Evolutionary conservation across 257 asterid genomes (phyloP).

Genomic region (Capsicum pubescens): DNA sequence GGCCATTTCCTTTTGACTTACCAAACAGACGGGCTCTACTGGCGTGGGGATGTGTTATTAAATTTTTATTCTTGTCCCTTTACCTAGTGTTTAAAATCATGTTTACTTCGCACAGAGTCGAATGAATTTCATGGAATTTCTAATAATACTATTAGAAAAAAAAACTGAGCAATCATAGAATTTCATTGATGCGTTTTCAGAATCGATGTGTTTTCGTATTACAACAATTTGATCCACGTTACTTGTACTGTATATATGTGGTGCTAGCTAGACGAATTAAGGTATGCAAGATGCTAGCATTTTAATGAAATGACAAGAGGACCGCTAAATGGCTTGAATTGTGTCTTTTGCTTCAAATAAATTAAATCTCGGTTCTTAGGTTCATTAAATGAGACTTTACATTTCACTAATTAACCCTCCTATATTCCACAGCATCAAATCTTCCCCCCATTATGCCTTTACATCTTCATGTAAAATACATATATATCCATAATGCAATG

Average conservation of each 20-base stretch:
- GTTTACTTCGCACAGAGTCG: background rate
- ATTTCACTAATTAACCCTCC: no score
- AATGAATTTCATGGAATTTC: background rate
- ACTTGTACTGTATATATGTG: background rate
- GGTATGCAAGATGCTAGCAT: background rate
- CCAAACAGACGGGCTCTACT: slow-evolving; percentile 23
- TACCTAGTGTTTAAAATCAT: background rate
- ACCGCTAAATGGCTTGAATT: background rate
- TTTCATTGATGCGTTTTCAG: no score
- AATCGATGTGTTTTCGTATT: no score
- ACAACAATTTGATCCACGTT: no score
- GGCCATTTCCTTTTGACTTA: slow-evolving; percentile 69
- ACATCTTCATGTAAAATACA: no score
- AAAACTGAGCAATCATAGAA: no score
- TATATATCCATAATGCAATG: no score
- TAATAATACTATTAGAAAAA: no score
- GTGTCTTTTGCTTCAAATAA: no score
- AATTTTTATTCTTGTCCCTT: background rate
- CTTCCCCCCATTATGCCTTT: no score
- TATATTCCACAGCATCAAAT: no score
- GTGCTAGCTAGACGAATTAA: background rate
- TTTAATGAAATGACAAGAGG: background rate
- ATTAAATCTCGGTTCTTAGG: no score
- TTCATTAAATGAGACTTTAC: background rate
- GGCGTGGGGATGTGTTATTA: slow-evolving; percentile 29